Base-by-base conservation (phyloP, 805 yeast species). In the Candida boidinii region DNA sequence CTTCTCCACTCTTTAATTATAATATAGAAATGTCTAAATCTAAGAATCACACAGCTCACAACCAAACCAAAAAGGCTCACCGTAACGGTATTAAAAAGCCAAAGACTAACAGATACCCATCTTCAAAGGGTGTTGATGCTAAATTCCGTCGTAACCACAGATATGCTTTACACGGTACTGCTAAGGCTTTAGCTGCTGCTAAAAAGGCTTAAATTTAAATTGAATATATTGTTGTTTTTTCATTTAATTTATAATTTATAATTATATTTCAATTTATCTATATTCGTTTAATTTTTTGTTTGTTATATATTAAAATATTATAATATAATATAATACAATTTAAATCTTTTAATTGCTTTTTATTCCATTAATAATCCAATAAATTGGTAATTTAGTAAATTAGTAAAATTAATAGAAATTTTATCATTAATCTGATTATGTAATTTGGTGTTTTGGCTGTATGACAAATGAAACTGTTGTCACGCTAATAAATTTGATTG, bases 21-120 rank as follows among this genome's bases (percentile, higher is more conserved):
- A 19, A 17, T 42, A 53, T 60, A 62, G 67, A 58, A 72, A 90
- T 92, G 98, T 68, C 98, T 70, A 92, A 92, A 77, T 90, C 97
- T 55, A 92, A 92, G 96, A 92, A 92, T 76, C 97, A 92, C 70
- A 92, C 98, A 73, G 88, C 87, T 73, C 98, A 92, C 75, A 92
- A 92, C 94, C 97, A 90, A 75, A 84, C 82, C 87, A 83, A 72
- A 68, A 92, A 92, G 94, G 97, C 97, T 63, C 98, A 92, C 96
- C 88, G 81, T 68, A 92, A 92, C 83, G 98, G 98, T 76, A 90
- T 92, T 77, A 90, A 90, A 84, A 92, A 90, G 88, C 96, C 96
- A 59, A 84, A 77, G 80, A 81, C 95, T 64, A 72, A 78, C 94
- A 88, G 85, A 77, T 87, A 90, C 80, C 95, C 96, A 55, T 88